Percentiles rank a stretch among this genome's conserved stretches.
Evolutionary conservation across 768 basidiomycete genomes (phyloP).

Genomic region (Mycena kentingensis): DNA sequence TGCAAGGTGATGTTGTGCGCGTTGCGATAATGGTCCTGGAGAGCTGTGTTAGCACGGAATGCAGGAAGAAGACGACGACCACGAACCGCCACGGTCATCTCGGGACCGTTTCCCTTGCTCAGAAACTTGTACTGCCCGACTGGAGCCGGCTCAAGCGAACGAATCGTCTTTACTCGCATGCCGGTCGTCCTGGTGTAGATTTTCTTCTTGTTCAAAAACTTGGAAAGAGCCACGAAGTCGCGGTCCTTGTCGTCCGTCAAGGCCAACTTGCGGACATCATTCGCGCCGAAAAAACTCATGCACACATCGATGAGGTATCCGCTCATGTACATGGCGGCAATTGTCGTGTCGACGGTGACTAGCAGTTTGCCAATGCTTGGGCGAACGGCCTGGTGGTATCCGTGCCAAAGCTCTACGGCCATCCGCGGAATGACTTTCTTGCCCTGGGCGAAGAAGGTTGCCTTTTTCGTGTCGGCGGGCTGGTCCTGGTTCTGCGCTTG

Average conservation of each 20-base stretch:
- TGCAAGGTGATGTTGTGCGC: conserved; percentile 30
- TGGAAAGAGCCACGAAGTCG: conserved; percentile 26
- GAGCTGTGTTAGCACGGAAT: background rate
- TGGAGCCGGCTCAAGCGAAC: conserved; percentile 26
- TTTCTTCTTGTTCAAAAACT: conserved; percentile 31
- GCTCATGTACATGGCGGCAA: conserved; percentile 33
- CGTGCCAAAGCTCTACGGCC: conserved; percentile 36
- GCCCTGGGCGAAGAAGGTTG: conserved; percentile 32
- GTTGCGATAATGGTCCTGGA: conserved; percentile 38
- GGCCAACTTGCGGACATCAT: conserved; percentile 29
- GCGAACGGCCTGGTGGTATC: conserved; percentile 42
- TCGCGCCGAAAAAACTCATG: conserved; percentile 24
- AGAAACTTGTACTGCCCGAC: conserved; percentile 39
- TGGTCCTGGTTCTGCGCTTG: conserved; percentile 37
- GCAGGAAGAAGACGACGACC: background rate
- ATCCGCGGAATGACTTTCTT: conserved; percentile 9
- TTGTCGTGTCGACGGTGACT: conserved; percentile 39
- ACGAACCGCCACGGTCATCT: conserved; percentile 36
- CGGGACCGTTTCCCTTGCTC: conserved; percentile 25
- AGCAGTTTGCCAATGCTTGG: conserved; percentile 31
- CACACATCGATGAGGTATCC: conserved; percentile 26
- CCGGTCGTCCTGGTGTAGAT: conserved; percentile 24
- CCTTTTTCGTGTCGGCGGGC: conserved; percentile 33
- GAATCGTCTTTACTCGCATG: conserved; percentile 29
- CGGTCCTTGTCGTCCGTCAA: conserved; percentile 10